phyloP scores from a whole-genome alignment of 2,329 filamentous ascomycete genomes.

The Hymenoscyphus repandus region DNA sequence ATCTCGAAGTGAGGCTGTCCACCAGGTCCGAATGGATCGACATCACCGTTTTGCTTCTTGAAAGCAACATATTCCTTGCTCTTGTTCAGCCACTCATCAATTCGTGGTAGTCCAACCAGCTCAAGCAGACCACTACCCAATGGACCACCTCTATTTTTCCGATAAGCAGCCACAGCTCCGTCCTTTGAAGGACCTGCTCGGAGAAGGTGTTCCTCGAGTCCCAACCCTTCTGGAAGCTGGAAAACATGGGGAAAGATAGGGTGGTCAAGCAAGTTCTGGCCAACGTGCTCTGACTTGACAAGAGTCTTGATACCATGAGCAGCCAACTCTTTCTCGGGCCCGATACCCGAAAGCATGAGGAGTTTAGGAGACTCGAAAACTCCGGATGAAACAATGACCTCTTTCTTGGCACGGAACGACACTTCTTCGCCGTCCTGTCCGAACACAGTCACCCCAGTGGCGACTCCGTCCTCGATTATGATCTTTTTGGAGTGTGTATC shows the following conservation, averaged over 20 bases:
- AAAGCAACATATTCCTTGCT: slow-evolving; percentile 41
- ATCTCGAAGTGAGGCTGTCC: slow-evolving; percentile 58
- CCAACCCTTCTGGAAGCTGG: slow-evolving; percentile 37
- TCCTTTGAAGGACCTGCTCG: slow-evolving; percentile 32
- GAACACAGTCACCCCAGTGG: slow-evolving; percentile 43
- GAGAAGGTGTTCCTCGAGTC: slow-evolving; percentile 35
- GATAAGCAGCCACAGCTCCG: slow-evolving; percentile 37
- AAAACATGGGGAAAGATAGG: slow-evolving; percentile 37
- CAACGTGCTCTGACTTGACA: slow-evolving; percentile 28
- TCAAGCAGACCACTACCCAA: slow-evolving; percentile 40
- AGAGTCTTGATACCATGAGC: slow-evolving; percentile 28
- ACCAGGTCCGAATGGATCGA: slow-evolving; percentile 49
- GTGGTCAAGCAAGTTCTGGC: slow-evolving; percentile 34
- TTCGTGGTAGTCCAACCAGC: slow-evolving; percentile 51
- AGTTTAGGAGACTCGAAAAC: slow-evolving; percentile 47
- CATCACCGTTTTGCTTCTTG: slow-evolving; percentile 36
- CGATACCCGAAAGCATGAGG: slow-evolving; percentile 45
- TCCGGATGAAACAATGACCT: slow-evolving; percentile 24
- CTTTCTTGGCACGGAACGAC: slow-evolving; percentile 37
- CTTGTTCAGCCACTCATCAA: slow-evolving; percentile 48
- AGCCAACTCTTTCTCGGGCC: slow-evolving; percentile 37
- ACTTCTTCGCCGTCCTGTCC: slow-evolving; percentile 35
- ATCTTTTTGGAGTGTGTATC: slow-evolving; percentile 46
- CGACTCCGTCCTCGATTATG: slow-evolving; percentile 43
- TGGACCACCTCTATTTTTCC: slow-evolving; percentile 36